Percentiles rank a stretch among this genome's conserved stretches.
These are phyloP conservation scores for Gastrolobium villosum DNA, from an alignment of 306 rosid genomes.

Conservation along the genomic window DNA sequence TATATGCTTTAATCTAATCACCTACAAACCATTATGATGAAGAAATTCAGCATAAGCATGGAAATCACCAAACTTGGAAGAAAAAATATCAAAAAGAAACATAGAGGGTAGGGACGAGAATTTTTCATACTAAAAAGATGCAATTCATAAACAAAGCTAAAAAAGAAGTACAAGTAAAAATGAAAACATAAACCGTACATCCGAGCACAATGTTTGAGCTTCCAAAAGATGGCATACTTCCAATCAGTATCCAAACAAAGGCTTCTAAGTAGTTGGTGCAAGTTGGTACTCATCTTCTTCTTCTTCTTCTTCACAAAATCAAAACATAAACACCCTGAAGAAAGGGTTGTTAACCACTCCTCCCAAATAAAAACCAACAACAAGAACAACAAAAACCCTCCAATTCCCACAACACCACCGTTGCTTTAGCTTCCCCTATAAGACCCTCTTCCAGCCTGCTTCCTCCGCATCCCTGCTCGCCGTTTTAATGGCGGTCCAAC, in stretches of 20 bases:
- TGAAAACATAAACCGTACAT: constrained; percentile 63
- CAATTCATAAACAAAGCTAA: constrained; percentile 1
- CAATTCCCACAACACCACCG: constrained; percentile 19
- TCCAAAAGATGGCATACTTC: constrained; percentile 85
- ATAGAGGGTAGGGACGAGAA: not conserved
- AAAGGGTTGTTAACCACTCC: constrained; percentile 38
- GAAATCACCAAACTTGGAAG: not conserved
- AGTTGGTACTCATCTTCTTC: constrained; percentile 61
- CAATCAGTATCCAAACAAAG: constrained; percentile 76
- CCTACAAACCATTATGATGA: not conserved
- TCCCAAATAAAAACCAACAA: constrained; percentile 33
- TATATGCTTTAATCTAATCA: constrained; percentile 24
- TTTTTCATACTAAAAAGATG: not conserved
- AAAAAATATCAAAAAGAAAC: not conserved
- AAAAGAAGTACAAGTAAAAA: not conserved
- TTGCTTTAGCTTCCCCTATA: constrained; percentile 81
- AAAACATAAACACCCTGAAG: constrained; percentile 48
- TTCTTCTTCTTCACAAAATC: constrained; percentile 1
- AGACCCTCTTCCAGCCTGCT: constrained; percentile 94
- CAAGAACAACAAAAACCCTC: constrained; percentile 28
- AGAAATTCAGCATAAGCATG: not conserved
- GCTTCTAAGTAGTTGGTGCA: constrained; percentile 65
- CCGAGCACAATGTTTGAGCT: constrained; percentile 71
- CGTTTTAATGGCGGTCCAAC: constrained; percentile 91
- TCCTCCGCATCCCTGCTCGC: constrained; percentile 90